Conservation (phyloP, 495 filamentous ascomycete species). For the Rhizodiscina lignyota region DNA sequence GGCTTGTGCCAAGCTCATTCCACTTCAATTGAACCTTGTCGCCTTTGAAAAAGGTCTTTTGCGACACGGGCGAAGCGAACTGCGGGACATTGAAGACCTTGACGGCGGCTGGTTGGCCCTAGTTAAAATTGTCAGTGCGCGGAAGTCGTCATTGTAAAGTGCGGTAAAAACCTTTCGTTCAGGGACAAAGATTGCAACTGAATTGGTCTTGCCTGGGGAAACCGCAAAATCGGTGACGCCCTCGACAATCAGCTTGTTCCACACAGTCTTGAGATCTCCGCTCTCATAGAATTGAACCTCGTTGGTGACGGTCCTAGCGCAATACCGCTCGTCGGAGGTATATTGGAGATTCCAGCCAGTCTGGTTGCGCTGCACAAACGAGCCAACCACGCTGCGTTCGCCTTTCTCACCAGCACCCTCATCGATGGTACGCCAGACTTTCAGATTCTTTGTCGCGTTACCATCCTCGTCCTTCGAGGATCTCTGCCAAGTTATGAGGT, state of each 20-base stretch:
- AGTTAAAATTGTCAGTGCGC: conserved; percentile 1
- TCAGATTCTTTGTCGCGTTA: conserved; percentile 85
- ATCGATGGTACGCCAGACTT: conserved; percentile 75
- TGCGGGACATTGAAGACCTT: conserved; percentile 88
- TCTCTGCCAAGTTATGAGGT: conserved; percentile 92
- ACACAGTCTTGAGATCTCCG: conserved; percentile 64
- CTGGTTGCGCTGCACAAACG: conserved; percentile 87
- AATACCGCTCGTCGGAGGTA: conserved; percentile 78
- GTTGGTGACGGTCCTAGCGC: conserved; percentile 86
- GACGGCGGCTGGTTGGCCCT: conserved; percentile 83
- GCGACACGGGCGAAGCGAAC: conserved; percentile 64
- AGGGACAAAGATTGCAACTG: conserved; percentile 82
- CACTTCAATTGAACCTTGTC: conserved; percentile 98
- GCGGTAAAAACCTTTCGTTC: conserved; percentile 62
- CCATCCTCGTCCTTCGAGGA: conserved; percentile 83
- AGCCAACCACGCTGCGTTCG: conserved; percentile 60
- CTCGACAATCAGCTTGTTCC: conserved; percentile 89
- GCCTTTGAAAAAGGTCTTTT: conserved; percentile 98
- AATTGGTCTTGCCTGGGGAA: conserved; percentile 72
- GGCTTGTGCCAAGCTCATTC: conserved; percentile 75
- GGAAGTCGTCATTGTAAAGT: neutral
- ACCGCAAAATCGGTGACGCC: conserved; percentile 82
- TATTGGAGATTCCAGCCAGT: conserved; percentile 98
- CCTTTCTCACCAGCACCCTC: conserved; percentile 23
- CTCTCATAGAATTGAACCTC: conserved; percentile 95